phyloP scores from a whole-genome alignment of 2,329 filamentous ascomycete species.

The Hymenoscyphus albidus region DNA sequence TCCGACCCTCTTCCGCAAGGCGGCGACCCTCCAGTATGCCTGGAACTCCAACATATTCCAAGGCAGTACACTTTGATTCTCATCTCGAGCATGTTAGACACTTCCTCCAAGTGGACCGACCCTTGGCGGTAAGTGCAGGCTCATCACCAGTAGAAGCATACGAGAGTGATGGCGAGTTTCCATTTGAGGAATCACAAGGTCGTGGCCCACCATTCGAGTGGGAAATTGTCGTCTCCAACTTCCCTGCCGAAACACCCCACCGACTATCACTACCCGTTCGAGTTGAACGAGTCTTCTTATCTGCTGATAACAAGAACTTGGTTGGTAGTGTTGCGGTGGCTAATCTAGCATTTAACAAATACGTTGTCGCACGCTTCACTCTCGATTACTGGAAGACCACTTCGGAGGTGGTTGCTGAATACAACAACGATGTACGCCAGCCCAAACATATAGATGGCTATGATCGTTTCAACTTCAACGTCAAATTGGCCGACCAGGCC shows the following conservation, averaged over 20 bases:
- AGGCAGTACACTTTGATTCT: slow-evolving; percentile 97
- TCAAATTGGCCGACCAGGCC: slow-evolving; percentile 85
- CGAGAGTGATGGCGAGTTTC: slow-evolving; percentile 85
- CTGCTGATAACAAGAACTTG: slow-evolving; percentile 79
- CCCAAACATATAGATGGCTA: slow-evolving; percentile 62
- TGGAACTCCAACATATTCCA: slow-evolving; percentile 90
- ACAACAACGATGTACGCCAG: slow-evolving; percentile 70
- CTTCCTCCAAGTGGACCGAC: slow-evolving; percentile 89
- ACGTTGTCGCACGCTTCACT: slow-evolving; percentile 88
- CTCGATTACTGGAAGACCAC: slow-evolving; percentile 99
- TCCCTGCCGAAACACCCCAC: slow-evolving; percentile 63
- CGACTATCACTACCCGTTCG: slow-evolving; percentile 67
- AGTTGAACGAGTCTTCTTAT: slow-evolving; percentile 82
- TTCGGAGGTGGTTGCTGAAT: slow-evolving; percentile 90
- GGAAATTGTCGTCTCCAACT: slow-evolving; percentile 83
- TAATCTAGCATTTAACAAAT: slow-evolving; percentile 87
- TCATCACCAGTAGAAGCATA: slow-evolving; percentile 88
- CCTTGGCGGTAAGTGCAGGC: slow-evolving; percentile 91
- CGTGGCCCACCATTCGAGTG: slow-evolving; percentile 65
- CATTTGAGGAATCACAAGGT: slow-evolving; percentile 57
- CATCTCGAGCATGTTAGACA: slow-evolving; percentile 94
- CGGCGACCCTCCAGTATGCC: slow-evolving; percentile 93
- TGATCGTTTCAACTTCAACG: slow-evolving; percentile 90
- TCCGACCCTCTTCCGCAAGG: slow-evolving; percentile 69
- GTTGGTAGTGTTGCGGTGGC: slow-evolving; percentile 79